Base-by-base conservation (phyloP, 1,284 basidiomycete species). In the Marasmius tenuissimus region DNA sequence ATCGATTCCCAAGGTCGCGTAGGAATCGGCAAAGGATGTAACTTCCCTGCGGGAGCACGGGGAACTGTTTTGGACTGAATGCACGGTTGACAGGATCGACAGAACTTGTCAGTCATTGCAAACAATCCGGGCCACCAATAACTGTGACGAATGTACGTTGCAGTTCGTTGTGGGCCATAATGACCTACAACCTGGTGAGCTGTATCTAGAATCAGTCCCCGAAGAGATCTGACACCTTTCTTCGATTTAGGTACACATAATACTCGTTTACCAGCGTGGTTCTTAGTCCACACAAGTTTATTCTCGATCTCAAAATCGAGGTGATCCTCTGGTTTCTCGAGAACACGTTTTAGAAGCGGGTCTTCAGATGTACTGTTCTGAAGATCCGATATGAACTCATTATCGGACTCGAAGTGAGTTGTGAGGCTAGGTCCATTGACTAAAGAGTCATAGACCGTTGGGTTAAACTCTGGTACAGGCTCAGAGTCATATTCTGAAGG, bases 121-220 rank as follows among this genome's bases (percentile, higher is more conserved):
- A 61, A 67, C 1, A 76, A 63, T 2, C 39, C 52, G 0, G 71
- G 72, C 76, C 76, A 78, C 75, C 75, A 78, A 55, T 69, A 75
- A 66, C 66, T 72, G 4, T 63, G 57, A 14, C 69, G 61, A 0
- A 75, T 5, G 52, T 74, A 75, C 3, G 70, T 69, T 0, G 58
- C 53, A 0, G 73, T 75, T 14, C 68, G 65, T 22, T 66, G 61
- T 0, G 58, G 0, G 0, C 72, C 72, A 9, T 67, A 63, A 56
- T 76, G 74, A 0, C 72, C 71, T 1, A 75, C 14, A 0, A 64
- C 52, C 0, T 20, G 4, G 57, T 75, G 74, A 0, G 69, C 73
- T 11, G 69, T 62, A 8, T 65, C 60, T 0, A 75, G 61, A 2
- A 73, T 57, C 0, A 71, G 49, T 40, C 71, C 66, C 0, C 60